Base-by-base conservation (phyloP, 441 rosid genomes). In the Melastoma candidum region DNA sequence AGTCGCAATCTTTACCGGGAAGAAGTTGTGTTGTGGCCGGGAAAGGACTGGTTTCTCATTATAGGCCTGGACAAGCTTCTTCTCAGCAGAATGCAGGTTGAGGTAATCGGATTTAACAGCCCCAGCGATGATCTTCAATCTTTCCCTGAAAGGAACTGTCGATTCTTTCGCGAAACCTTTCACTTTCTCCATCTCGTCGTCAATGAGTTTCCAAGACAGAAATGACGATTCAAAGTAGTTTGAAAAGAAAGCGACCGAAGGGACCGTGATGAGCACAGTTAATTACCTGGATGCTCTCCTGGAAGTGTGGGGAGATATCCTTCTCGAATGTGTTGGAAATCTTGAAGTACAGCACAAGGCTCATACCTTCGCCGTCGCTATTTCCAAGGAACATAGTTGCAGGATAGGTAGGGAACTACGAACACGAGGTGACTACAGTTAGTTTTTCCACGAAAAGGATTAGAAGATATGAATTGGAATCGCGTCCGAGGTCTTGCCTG, bases 1-100 rank as follows among this genome's bases (percentile, higher is more conserved):
- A 4, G 8, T 4, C 41, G 24, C 24, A 45, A 47, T 8, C 12
- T 36, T 36, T 55, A 79, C 98, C 87, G 63, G 67, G 22, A 63
- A 85, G 63, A 87, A 92, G 50, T 70, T 74, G 67, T 92, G 98
- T 64, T 92, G 96, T 13, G 98, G 98, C 39, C 96, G 94, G 29
- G 98, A 87, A 48, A 90, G 90, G 55, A 87, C 98, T 0, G 95
- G 96, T 65, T 90, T 90, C 63, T 90, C 95, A 46, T 84, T 90
- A 59, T 87, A 90, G 61, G 87, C 86, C 29, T 75, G 74, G 10
- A 83, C 66, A 62, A 92, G 95, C 65, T 76, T 92, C 73, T 64
- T 87, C 41, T 92, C 98, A 0, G 96, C 55, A 26, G 98, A 80
- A 71, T 83, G 77, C 65, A 92, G 47, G 60, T 60, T 58, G 41